Evolutionary conservation across 2,329 filamentous ascomycete genomes (phyloP), one percentile per base, ranked within the genome.

Genomic region (Fusarium tricinctum): DNA sequence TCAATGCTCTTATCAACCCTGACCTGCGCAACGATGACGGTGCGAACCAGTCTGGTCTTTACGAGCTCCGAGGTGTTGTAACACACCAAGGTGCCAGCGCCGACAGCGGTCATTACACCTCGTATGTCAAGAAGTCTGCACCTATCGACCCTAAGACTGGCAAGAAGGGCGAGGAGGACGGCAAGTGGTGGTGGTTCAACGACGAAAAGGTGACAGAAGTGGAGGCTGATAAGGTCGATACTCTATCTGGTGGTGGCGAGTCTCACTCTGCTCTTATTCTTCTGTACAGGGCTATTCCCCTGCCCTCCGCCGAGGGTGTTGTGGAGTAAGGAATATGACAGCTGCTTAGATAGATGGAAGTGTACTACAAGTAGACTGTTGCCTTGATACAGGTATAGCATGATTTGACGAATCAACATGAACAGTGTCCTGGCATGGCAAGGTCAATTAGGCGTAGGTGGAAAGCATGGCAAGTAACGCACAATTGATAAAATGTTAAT

Each of bases 161-260:
- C 70, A 92, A 93, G 83, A 84, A 88, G 74, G 89, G 88, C 54
- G 89, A 92, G 75, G 93, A 97, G 76, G 93, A 97, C 76, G 94
- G 92, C 72, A 97, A 94, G 75, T 99, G 96, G 96, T 99, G 96
- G 95, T 99, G 96, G 95, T 99, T 99, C 86, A 98, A 99, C 79
- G 96, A 99, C 75, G 95, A 99, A 77, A 97, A 94, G 83, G 96
- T 99, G 33, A 89, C 91, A 15, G 96, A 99, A 82, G 96, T 99
- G 28, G 89, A 93, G 17, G 84, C 88, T 26, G 95, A 98, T 74
- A 96, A 97, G 84, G 97, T 99, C 70, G 92, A 95, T 77, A 91
- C 90, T 5, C 86, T 99, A 51, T 88, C 94, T 50, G 97, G 96
- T 61, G 96, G 97, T 75, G 95, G 94, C 70, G 92, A 96, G 80